A percentile compares a stretch with the other conserved stretches of the same genome.
Conservation (phyloP, 768 basidiomycete genomes). For the Solioccasus polychromus region DNA sequence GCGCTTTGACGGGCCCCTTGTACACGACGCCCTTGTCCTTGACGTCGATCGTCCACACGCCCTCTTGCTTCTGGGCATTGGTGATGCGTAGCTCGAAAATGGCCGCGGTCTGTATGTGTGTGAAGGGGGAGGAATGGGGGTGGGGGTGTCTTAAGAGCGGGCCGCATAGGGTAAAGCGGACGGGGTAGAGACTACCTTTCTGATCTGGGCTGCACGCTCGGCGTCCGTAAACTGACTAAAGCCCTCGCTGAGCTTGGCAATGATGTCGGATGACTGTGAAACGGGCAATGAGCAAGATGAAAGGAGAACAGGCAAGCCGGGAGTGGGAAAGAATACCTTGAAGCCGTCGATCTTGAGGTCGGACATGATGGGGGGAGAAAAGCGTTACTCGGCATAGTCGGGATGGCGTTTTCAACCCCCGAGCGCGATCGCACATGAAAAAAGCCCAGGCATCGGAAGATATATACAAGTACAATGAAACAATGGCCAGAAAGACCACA, state of each 20-base stretch:
- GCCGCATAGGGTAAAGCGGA: neutral
- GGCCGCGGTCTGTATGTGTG: slow-evolving; percentile 86
- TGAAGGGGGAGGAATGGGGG: no score
- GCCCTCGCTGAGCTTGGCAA: slow-evolving; percentile 48
- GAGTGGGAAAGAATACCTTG: slow-evolving; percentile 42
- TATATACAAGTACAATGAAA: neutral
- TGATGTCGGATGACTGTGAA: slow-evolving; percentile 62
- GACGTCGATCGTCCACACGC: slow-evolving; percentile 88
- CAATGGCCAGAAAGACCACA: no score
- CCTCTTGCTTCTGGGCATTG: slow-evolving; percentile 68
- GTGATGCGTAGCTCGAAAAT: slow-evolving; percentile 83
- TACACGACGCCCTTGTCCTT: slow-evolving; percentile 79
- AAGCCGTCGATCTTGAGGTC: slow-evolving; percentile 74
- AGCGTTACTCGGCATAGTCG: neutral
- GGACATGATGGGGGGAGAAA: slow-evolving; percentile 46
- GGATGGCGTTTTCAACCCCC: no score
- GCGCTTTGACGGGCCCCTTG: slow-evolving; percentile 51
- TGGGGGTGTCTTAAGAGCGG: neutral
- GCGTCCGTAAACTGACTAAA: slow-evolving; percentile 54
- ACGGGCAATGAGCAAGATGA: neutral
- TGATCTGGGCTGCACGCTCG: slow-evolving; percentile 67
- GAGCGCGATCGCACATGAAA: slow-evolving; percentile 5
- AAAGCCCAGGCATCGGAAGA: neutral
- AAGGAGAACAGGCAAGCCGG: neutral
- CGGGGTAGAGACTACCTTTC: slow-evolving; percentile 48